Evolutionary conservation across 1,284 basidiomycete species (phyloP).

Genomic region (Trametes pubescens): DNA sequence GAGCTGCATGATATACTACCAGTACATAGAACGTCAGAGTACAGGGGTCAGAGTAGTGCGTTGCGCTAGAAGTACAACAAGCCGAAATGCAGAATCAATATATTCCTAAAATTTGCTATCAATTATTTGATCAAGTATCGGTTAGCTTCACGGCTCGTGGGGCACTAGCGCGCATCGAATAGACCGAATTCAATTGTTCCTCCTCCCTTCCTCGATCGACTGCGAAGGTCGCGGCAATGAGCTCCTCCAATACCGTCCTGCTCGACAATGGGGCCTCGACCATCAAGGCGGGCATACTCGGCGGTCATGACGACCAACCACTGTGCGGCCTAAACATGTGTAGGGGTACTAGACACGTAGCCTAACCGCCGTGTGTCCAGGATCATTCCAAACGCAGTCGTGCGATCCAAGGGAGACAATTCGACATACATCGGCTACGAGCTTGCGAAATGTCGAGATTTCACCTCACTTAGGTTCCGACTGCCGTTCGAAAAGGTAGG

Average conservation of each 20-base stretch:
- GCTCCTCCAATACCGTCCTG: conserved; percentile 60
- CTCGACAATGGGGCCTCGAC: conserved; percentile 88
- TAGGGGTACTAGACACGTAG: conserved; percentile 10
- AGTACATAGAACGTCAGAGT: no score
- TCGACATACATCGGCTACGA: conserved; percentile 85
- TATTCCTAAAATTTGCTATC: no score
- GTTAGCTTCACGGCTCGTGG: no score
- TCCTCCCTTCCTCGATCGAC: no score
- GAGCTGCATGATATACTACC: no score
- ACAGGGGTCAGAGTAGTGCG: no score
- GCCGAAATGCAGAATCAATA: no score
- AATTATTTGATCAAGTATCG: no score
- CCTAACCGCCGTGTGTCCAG: conserved; percentile 48
- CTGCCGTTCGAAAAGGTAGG: conserved; percentile 87
- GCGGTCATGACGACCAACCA: conserved; percentile 42
- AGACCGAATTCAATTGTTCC: no score
- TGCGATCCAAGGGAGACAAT: conserved; percentile 83
- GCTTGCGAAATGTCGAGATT: conserved; percentile 76
- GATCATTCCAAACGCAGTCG: conserved; percentile 79
- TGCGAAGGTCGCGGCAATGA: conserved; percentile 43
- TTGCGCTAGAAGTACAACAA: no score
- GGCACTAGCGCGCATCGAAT: no score
- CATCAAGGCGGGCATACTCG: conserved; percentile 76
- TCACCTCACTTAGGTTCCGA: conserved; percentile 81
- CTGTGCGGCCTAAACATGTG: conserved; percentile 37